Percentiles rank a stretch among this genome's conserved stretches.
These are phyloP conservation scores for Quercus suber DNA, from an alignment of 306 rosid genomes.

Conservation along the genomic window DNA sequence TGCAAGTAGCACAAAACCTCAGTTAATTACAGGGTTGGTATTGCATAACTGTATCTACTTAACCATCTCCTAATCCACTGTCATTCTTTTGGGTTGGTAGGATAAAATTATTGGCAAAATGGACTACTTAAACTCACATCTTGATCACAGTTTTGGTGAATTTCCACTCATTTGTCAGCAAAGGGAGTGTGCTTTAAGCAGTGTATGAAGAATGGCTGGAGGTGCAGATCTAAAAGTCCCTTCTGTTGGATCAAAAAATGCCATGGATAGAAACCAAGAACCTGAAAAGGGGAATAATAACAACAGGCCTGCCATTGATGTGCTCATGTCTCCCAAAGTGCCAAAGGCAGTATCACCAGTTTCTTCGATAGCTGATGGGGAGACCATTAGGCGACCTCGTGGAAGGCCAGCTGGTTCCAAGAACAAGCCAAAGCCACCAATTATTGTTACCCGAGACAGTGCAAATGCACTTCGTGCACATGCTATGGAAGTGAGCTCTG, in stretches of 20 bases:
- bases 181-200: background rate
- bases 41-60: slow-evolving; percentile 33
- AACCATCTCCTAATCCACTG: slow-evolving; percentile 52
- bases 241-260: slow-evolving; percentile 20
- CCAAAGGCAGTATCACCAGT: slow-evolving; percentile 54
- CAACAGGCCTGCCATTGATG: slow-evolving; percentile 47
- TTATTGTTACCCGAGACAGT: slow-evolving; percentile 69
- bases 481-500: slow-evolving; percentile 81
- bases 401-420: slow-evolving; percentile 72
- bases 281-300: slow-evolving; percentile 40
- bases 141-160: slow-evolving; percentile 16
- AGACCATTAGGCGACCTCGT: slow-evolving; percentile 54
- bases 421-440: slow-evolving; percentile 73
- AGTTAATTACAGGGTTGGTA: slow-evolving; percentile 38
- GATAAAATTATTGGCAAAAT: slow-evolving; percentile 36
- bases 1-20: slow-evolving; percentile 15
- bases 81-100: slow-evolving; percentile 57
- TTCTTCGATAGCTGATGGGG: slow-evolving; percentile 54
- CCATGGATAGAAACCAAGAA: slow-evolving; percentile 56
- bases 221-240: slow-evolving; percentile 23
- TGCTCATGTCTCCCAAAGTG: slow-evolving; percentile 35
- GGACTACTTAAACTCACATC: slow-evolving; percentile 43
- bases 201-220: slow-evolving; percentile 32
- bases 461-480: slow-evolving; percentile 73
- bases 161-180: background rate